Conservation (phyloP, 805 yeast genomes). For the Candida qinlingensis region DNA sequence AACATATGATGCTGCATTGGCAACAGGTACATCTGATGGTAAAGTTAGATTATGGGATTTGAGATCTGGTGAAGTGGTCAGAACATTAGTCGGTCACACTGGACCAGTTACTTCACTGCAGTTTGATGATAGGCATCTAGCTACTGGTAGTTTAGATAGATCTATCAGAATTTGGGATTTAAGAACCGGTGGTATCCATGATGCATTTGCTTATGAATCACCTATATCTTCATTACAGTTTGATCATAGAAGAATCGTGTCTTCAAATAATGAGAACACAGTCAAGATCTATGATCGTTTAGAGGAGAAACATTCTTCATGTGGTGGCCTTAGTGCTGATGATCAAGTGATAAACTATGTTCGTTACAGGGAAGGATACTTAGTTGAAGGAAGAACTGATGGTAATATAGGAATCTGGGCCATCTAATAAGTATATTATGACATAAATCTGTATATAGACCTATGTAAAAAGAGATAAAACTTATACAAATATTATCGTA, state of each 20-base stretch:
- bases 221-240: constrained; percentile 54
- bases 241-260: constrained; percentile 51
- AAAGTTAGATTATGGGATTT: constrained; percentile 72
- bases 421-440: constrained; percentile 18
- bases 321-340: constrained; percentile 37
- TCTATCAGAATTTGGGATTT: constrained; percentile 70
- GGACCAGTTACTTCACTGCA: constrained; percentile 63
- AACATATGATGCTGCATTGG: constrained; percentile 70
- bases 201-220: constrained; percentile 55
- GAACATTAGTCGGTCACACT: constrained; percentile 61
- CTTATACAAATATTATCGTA: not conserved
- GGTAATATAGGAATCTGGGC: constrained; percentile 70
- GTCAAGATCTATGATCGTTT: constrained; percentile 57
- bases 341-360: constrained; percentile 35
- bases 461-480: not conserved
- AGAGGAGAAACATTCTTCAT: constrained; percentile 45
- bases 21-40: constrained; percentile 76
- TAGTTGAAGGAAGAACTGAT: constrained; percentile 56
- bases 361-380: constrained; percentile 56
- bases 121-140: constrained; percentile 59
- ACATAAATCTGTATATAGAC: not conserved
- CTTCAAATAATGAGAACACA: constrained; percentile 42
- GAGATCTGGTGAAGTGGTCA: constrained; percentile 60
- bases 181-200: constrained; percentile 56
- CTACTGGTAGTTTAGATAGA: constrained; percentile 60